A percentile compares a stretch with the other conserved stretches of the same genome.
Evolutionary conservation across 2,329 filamentous ascomycete genomes (phyloP).

Genomic region (Teratosphaeria zuluensis): DNA sequence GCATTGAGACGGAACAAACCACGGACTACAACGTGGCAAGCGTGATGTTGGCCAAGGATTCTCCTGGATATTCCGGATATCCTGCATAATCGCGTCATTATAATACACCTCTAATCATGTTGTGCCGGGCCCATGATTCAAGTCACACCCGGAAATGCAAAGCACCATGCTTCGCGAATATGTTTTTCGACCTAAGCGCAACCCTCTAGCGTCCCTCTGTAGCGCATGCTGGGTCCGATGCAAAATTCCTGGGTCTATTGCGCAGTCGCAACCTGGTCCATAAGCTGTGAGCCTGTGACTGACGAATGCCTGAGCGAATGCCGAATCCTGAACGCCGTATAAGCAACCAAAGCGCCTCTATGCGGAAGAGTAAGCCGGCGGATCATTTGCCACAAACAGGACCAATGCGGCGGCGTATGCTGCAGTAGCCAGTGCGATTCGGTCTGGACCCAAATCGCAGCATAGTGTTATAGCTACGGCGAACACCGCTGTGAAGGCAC

Average conservation of each 20-base stretch:
- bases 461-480: constrained; percentile 3
- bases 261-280: too few species aligned
- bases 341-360: neutral
- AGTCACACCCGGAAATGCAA: neutral
- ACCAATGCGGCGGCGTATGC: constrained; percentile 11
- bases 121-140: neutral
- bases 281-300: too few species aligned
- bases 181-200: neutral
- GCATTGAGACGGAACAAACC: too few species aligned
- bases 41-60: too few species aligned
- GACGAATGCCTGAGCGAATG: neutral
- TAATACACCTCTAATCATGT: neutral
- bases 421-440: constrained; percentile 5
- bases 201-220: neutral
- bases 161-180: neutral
- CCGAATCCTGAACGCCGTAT: neutral
- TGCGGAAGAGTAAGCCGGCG: neutral
- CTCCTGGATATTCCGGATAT: too few species aligned
- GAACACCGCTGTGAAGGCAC: constrained; percentile 7
- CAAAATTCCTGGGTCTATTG: neutral
- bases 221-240: neutral
- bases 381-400: constrained; percentile 9
- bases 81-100: too few species aligned
- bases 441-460: constrained; percentile 6
- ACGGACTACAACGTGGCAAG: too few species aligned